Conservation (phyloP, 495 filamentous ascomycete genomes). For the Tirmania nivea region DNA sequence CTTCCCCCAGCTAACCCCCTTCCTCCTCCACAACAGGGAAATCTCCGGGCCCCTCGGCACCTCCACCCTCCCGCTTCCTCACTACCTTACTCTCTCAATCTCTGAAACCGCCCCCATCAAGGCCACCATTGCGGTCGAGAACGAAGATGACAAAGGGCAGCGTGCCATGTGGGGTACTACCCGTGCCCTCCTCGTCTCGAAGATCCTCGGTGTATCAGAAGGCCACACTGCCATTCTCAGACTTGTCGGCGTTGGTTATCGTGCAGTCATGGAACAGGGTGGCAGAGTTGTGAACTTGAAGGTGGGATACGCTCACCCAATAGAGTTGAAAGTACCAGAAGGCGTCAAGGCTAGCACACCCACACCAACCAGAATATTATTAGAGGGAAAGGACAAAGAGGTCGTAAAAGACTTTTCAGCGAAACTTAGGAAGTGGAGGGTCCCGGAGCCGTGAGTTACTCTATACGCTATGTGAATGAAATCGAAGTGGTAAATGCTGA, state of each 20-base stretch:
- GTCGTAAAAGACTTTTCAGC: constrained; percentile 79
- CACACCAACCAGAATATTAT: constrained; percentile 76
- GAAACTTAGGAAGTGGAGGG: constrained; percentile 65
- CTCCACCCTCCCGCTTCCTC: constrained; percentile 45
- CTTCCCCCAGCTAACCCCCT: not conserved
- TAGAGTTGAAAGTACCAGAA: constrained; percentile 62
- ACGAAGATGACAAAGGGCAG: constrained; percentile 45
- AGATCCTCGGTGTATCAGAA: constrained; percentile 84
- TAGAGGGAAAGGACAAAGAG: constrained; percentile 72
- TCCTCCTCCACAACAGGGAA: constrained; percentile 19
- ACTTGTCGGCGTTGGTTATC: constrained; percentile 89
- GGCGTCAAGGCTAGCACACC: constrained; percentile 76
- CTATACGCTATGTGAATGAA: too few relatives aligned
- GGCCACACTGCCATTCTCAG: constrained; percentile 83
- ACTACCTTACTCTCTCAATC: constrained; percentile 40
- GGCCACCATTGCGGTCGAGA: constrained; percentile 41
- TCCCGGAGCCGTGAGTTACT: constrained; percentile 59
- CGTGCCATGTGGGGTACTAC: constrained; percentile 95
- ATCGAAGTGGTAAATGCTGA: not conserved
- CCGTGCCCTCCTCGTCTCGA: constrained; percentile 70
- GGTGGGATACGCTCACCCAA: constrained; percentile 86
- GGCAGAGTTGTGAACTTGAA: constrained; percentile 64
- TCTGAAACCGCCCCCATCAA: constrained; percentile 30
- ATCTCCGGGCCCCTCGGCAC: constrained; percentile 14
- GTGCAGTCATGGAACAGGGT: constrained; percentile 51